These are phyloP conservation scores for Corymbia citriodora DNA, from an alignment of 441 rosid species.

Conservation along the genomic window DNA sequence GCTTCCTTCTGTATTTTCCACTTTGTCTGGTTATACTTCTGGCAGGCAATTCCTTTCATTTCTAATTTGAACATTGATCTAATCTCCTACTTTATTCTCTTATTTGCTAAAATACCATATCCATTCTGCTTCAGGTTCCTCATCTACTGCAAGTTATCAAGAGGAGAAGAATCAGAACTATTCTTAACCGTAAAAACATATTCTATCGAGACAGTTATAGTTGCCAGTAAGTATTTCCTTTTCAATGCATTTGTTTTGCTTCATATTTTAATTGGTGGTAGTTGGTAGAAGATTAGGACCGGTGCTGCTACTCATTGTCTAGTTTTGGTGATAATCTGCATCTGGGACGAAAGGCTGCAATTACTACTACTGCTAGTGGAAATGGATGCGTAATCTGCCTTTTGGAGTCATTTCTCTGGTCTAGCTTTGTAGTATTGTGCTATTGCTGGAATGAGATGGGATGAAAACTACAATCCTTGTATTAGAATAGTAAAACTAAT, in stretches of 20 bases:
- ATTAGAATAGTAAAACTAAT: background rate
- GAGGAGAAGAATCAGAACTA: slow-evolving; percentile 4
- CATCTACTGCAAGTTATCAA: slow-evolving; percentile 14
- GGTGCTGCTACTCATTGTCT: background rate
- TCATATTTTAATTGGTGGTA: background rate
- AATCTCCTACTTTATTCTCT: background rate
- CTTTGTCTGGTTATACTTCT: background rate
- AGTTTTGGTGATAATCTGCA: background rate
- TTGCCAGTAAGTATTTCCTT: slow-evolving; percentile 10
- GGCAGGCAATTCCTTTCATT: background rate
- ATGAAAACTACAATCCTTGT: background rate
- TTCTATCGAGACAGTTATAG: slow-evolving; percentile 7
- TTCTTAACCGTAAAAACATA: slow-evolving; percentile 7
- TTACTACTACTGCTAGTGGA: background rate
- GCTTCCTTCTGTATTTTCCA: background rate
- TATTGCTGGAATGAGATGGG: background rate
- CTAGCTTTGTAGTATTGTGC: background rate
- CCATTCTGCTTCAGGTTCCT: slow-evolving; percentile 6
- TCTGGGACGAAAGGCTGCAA: background rate
- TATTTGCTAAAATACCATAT: background rate
- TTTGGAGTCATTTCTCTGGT: background rate
- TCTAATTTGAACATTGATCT: background rate
- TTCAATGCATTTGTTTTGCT: background rate
- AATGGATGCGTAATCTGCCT: background rate
- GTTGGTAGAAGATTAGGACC: background rate